Conservation (phyloP, 2,329 filamentous ascomycete species). For the Alternaria longipes region DNA sequence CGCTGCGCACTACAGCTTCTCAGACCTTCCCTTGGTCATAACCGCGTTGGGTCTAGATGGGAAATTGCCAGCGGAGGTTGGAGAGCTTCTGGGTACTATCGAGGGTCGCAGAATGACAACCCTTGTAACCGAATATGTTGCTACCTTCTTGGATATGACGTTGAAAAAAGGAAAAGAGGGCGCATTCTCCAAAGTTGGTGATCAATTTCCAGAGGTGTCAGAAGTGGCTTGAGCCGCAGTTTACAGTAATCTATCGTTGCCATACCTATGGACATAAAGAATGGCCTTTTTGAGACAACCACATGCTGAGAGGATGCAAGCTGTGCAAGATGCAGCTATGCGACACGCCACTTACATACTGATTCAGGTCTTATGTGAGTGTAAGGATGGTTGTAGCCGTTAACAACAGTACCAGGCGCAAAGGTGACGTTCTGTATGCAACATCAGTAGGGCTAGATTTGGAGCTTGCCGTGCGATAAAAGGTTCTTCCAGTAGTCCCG, state of each 20-base stretch:
- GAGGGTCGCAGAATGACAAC: constrained; percentile 33
- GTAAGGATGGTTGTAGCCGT: not conserved
- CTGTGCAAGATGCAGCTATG: not conserved
- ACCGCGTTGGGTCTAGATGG: constrained; percentile 28
- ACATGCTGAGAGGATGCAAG: not conserved
- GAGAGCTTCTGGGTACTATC: constrained; percentile 31
- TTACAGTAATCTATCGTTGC: not conserved
- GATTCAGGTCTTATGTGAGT: not conserved
- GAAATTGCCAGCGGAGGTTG: constrained; percentile 25
- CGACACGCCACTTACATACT: not conserved
- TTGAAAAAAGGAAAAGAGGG: constrained; percentile 24
- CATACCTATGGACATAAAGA: not conserved
- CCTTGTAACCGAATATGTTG: constrained; percentile 31
- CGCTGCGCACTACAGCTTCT: constrained; percentile 41
- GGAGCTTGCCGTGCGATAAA: constrained; percentile 5
- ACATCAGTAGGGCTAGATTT: not conserved
- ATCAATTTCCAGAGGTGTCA: constrained; percentile 29
- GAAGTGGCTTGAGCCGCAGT: constrained; percentile 9
- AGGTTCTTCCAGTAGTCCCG: constrained; percentile 4
- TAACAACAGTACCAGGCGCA: not conserved
- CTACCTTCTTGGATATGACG: constrained; percentile 32
- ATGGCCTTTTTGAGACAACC: not conserved
- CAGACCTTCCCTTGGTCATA: constrained; percentile 32
- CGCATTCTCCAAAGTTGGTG: not conserved
- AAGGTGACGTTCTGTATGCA: not conserved